Conservation (phyloP, 768 basidiomycete genomes). For the Leccinellum luteum region DNA sequence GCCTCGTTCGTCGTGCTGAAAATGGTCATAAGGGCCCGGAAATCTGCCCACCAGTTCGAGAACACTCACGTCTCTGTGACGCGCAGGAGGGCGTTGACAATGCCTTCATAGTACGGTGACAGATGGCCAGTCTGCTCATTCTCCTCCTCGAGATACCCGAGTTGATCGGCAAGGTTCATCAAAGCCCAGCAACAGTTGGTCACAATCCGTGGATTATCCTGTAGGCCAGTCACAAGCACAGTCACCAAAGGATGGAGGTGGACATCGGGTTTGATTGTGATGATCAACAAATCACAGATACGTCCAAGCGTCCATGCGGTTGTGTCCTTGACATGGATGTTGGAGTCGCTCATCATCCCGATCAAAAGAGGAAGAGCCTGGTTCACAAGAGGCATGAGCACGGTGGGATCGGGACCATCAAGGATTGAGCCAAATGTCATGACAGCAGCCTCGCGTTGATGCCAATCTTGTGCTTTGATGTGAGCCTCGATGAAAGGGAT, state of each 20-base stretch:
- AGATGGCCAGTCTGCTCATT: conserved; percentile 63
- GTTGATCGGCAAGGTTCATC: conserved; percentile 92
- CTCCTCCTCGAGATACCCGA: conserved; percentile 67
- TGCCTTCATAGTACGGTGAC: conserved; percentile 85
- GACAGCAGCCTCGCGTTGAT: conserved; percentile 91
- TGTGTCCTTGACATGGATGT: conserved; percentile 90
- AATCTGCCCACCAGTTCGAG: neutral
- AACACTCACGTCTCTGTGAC: conserved; percentile 79
- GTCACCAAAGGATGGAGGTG: conserved; percentile 82
- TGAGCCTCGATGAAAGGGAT: conserved; percentile 98
- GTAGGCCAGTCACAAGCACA: conserved; percentile 78
- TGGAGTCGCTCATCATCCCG: conserved; percentile 88
- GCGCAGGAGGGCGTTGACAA: conserved; percentile 78
- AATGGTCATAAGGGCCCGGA: conserved; percentile 11
- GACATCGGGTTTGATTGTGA: conserved; percentile 83
- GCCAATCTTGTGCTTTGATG: conserved; percentile 93
- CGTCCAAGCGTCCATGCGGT: conserved; percentile 97
- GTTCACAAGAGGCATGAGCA: conserved; percentile 86
- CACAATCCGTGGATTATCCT: conserved; percentile 80
- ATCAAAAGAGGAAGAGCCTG: conserved; percentile 94
- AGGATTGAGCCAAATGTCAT: conserved; percentile 99
- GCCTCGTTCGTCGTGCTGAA: conserved; percentile 77
- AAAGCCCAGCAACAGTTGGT: conserved; percentile 96
- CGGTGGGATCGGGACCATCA: conserved; percentile 88
- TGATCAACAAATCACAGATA: conserved; percentile 87